Evolutionary conservation across 108 stramenopile genomes (phyloP), one percentile per base, ranked within the genome.

Genomic region (Skeletonema costatum): DNA sequence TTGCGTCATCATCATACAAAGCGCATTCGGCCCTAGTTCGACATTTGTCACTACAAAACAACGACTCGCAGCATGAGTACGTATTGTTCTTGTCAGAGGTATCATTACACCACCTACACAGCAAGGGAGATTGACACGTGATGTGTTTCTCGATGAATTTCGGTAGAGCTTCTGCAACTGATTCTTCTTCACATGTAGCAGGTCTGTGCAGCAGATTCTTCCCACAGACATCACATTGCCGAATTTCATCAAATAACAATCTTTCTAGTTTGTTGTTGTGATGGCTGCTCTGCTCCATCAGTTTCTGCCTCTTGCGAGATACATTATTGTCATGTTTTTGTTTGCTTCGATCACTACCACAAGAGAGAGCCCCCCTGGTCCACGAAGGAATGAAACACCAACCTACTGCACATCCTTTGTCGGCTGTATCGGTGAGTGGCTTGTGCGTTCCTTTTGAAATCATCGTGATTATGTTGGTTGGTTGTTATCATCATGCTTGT

Each of bases 181-280:
- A 76, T 35, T 10, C 67, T n/a, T 53, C 32, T 12, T 63, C 29
- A 16, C 39, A 60, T 21, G 72, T 5, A 16, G 60, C 42, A 8
- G 67, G 63, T 41, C 48, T 77, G 71, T 72, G 73, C 14, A 77
- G 30, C 51, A 73, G 30, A 35, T 31, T 41, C 16, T 75, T 60
- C 1, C 65, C 82, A 58, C 82, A 83, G 0, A 73, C 67, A 48
- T 83, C 82, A 41, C 82, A 83, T 63, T 83, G 75, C 10, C 82
- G 71, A 59, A 77, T 70, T 76, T 83, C 82, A 36, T 72, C 36
- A 12, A n/a, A 66, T 10, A 76, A 42, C 50, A 82, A 66, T 60
- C 58, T 30, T 42, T 82, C 71, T 56, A 76, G 38, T 17, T 61
- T 67, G 53, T 51, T 42, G 60, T 7, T 48, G 25, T 56, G 53